phyloP scores from a whole-genome alignment of 1,284 basidiomycete species.

The Leccinum subrobustum region DNA sequence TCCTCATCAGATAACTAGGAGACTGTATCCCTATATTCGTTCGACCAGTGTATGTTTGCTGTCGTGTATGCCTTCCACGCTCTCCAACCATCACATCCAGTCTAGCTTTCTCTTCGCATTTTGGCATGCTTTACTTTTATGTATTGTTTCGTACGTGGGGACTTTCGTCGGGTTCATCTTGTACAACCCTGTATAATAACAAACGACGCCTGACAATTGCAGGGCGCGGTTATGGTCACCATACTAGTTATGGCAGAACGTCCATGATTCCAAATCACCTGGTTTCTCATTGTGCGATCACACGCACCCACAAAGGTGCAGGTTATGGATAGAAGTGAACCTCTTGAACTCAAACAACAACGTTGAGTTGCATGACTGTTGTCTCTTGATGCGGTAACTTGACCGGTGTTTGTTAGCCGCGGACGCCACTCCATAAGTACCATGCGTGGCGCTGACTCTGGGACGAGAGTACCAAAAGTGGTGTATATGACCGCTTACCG shows the following conservation, averaged over 20 bases:
- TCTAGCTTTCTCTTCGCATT: slow-evolving; percentile 3
- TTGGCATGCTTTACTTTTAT: slow-evolving; percentile 2
- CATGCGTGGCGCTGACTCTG: neutral
- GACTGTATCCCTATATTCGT: slow-evolving; percentile 15
- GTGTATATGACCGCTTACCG: neutral
- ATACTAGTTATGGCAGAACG: neutral
- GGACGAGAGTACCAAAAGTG: slow-evolving; percentile 1
- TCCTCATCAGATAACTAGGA: neutral
- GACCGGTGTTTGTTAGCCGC: neutral
- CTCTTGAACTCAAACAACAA: slow-evolving; percentile 9
- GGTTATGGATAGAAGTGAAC: neutral
- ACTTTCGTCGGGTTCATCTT: neutral
- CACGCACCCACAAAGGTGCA: slow-evolving; percentile 2
- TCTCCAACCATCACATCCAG: neutral
- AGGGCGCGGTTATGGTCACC: neutral
- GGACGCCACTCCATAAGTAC: neutral
- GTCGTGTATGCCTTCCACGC: neutral
- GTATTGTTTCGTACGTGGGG: slow-evolving; percentile 8
- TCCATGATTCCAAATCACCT: neutral
- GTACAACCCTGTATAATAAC: slow-evolving; percentile 9
- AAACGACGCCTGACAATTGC: neutral
- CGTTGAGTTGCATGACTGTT: slow-evolving; percentile 1
- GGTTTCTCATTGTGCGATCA: neutral
- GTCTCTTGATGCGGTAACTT: neutral
- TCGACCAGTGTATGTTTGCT: slow-evolving; percentile 9